Evolutionary conservation across 495 filamentous ascomycete species (phyloP).

Genomic region (Podospora comata): DNA sequence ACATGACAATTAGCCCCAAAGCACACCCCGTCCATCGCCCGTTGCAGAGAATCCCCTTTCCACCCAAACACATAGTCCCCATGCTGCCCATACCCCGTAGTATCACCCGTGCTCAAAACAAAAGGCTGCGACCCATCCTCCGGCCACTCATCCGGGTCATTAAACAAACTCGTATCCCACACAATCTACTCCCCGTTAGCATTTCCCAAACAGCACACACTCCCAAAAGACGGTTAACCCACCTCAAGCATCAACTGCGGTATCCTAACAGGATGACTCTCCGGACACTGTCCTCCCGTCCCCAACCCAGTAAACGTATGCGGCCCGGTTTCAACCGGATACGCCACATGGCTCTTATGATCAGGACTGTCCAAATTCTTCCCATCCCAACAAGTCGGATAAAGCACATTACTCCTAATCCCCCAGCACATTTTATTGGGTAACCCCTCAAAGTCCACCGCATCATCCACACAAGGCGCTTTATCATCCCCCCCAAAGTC

Average conservation of each 20-base stretch:
- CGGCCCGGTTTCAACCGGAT: constrained; percentile 51
- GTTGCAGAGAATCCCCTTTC: constrained; percentile 47
- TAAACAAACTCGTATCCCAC: constrained; percentile 41
- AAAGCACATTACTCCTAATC: constrained; percentile 43
- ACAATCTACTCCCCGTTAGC: constrained; percentile 30
- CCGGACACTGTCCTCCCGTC: constrained; percentile 48
- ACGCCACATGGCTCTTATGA: constrained; percentile 58
- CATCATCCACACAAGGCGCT: constrained; percentile 34
- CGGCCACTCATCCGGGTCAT: constrained; percentile 40
- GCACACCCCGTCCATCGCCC: constrained; percentile 47
- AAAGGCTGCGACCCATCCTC: constrained; percentile 44
- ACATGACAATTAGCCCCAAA: constrained; percentile 38
- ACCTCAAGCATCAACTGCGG: constrained; percentile 63
- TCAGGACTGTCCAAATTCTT: constrained; percentile 51
- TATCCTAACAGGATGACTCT: constrained; percentile 55
- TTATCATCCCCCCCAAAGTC: constrained; percentile 38
- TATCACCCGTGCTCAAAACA: constrained; percentile 43
- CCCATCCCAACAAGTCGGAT: constrained; percentile 63
- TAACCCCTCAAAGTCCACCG: constrained; percentile 31
- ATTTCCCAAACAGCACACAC: not conserved
- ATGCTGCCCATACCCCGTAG: constrained; percentile 39
- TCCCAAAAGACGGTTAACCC: not conserved
- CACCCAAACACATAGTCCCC: constrained; percentile 46
- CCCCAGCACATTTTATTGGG: constrained; percentile 32
- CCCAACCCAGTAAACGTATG: constrained; percentile 25